A percentile compares a stretch with the other conserved stretches of the same genome.
Conservation (phyloP, 2,329 filamentous ascomycete species). For the Alternaria triticimaculans region DNA sequence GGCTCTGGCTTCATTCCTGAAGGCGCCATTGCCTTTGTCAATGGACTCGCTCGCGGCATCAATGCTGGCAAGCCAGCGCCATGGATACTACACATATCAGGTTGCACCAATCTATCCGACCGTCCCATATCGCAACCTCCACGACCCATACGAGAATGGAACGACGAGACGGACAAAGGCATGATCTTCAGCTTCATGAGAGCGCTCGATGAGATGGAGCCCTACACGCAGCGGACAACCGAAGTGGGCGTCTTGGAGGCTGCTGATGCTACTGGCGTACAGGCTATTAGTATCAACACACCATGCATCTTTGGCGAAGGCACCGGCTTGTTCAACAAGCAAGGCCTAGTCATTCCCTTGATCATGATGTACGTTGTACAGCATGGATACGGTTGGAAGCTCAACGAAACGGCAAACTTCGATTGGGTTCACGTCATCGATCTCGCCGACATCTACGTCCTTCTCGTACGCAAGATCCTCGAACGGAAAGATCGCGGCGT, state of each 20-base stretch:
- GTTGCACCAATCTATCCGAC: slow-evolving; percentile 22
- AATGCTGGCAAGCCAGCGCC: slow-evolving; percentile 6
- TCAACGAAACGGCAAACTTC: slow-evolving; percentile 27
- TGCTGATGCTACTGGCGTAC: slow-evolving; percentile 12
- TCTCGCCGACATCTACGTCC: slow-evolving; percentile 22
- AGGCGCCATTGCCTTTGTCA: slow-evolving; percentile 21
- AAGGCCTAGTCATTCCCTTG: slow-evolving; percentile 20
- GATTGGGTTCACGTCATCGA: slow-evolving; percentile 26
- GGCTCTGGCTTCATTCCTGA: slow-evolving; percentile 20
- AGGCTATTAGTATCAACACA: slow-evolving; percentile 22
- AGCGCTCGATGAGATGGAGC: slow-evolving; percentile 6
- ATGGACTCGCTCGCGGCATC: slow-evolving; percentile 21
- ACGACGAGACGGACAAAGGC: slow-evolving; percentile 14
- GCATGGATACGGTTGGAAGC: slow-evolving; percentile 25
- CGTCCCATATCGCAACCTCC: slow-evolving; percentile 7
- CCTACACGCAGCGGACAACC: slow-evolving; percentile 20
- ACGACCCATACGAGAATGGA: slow-evolving; percentile 17
- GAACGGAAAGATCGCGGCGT: slow-evolving; percentile 21
- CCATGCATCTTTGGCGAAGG: slow-evolving; percentile 26
- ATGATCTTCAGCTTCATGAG: slow-evolving; percentile 19
- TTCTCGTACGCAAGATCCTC: slow-evolving; percentile 19
- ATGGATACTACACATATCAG: slow-evolving; percentile 24
- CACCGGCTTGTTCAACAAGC: slow-evolving; percentile 19
- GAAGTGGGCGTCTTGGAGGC: slow-evolving; percentile 20
- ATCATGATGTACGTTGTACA: slow-evolving; percentile 20